phyloP scores from a whole-genome alignment of 768 basidiomycete genomes.

The Coprinopsis marcescibilis region DNA sequence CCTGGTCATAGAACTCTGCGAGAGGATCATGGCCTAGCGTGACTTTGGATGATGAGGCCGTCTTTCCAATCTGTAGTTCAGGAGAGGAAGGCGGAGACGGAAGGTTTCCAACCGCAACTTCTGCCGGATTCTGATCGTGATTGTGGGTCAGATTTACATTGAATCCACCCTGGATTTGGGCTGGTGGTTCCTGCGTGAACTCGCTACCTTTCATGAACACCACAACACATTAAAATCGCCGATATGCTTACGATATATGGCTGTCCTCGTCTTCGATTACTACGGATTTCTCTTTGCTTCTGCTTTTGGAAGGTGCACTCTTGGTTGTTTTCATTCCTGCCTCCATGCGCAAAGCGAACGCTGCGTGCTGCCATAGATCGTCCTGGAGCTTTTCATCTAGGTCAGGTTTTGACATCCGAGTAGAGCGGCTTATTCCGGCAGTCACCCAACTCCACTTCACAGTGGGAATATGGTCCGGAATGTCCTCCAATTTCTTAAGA shows the following conservation, averaged over 20 bases:
- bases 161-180: not conserved
- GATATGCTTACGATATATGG: conserved; percentile 1
- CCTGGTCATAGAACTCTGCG: conserved; percentile 57
- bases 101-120: not conserved
- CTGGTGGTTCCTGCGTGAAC: conserved; percentile 4
- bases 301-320: conserved; percentile 15
- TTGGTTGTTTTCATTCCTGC: conserved; percentile 28
- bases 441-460: conserved; percentile 61
- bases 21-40: conserved; percentile 43
- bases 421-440: conserved; percentile 28
- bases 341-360: conserved; percentile 42
- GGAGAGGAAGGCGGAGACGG: conserved; percentile 12
- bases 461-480: conserved; percentile 61
- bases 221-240: no score
- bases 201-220: no score
- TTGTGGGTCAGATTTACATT: not conserved
- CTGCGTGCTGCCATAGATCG: conserved; percentile 38
- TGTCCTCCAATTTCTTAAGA: conserved; percentile 43
- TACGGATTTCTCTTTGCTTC: conserved; percentile 22
- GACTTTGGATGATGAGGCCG: conserved; percentile 5
- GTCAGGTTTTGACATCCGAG: conserved; percentile 20
- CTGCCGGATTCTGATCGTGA: not conserved
- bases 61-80: not conserved
- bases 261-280: conserved; percentile 5
- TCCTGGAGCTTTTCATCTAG: conserved; percentile 28